Conservation (phyloP, 2,329 filamentous ascomycete species). For the Claviceps arundinis region DNA sequence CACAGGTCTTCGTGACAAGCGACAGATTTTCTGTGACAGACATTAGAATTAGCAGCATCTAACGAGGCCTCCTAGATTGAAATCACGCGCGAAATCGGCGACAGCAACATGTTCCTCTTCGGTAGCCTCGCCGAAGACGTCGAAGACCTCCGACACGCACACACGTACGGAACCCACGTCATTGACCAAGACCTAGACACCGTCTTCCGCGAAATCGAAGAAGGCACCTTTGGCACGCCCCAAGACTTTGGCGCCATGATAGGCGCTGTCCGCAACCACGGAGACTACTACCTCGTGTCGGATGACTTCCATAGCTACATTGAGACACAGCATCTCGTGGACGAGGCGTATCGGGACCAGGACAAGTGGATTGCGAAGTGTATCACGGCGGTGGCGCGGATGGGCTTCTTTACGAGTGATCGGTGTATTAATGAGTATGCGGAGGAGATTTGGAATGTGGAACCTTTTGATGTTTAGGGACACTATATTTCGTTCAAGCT, state of each 20-base stretch:
- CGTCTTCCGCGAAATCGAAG: constrained; percentile 75
- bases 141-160: constrained; percentile 82
- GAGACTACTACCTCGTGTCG: constrained; percentile 94
- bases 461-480: constrained; percentile 49
- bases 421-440: constrained; percentile 96
- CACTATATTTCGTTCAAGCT: not conserved
- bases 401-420: constrained; percentile 97
- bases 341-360: constrained; percentile 82
- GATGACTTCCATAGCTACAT: constrained; percentile 96
- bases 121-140: constrained; percentile 93
- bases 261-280: constrained; percentile 76
- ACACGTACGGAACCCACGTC: constrained; percentile 69
- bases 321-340: constrained; percentile 79
- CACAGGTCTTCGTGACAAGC: no score
- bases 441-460: constrained; percentile 92
- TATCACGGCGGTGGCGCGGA: constrained; percentile 76
- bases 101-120: constrained; percentile 97
- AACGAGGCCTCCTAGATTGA: constrained; percentile 47
- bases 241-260: constrained; percentile 71
- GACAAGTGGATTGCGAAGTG: constrained; percentile 87
- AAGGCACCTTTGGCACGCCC: constrained; percentile 67
- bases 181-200: constrained; percentile 64
- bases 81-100: constrained; percentile 92
- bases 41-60: not conserved
- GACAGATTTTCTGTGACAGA: no score